These are phyloP conservation scores for Komagataella pastoris DNA, from an alignment of 805 yeast species.

Conservation along the genomic window DNA sequence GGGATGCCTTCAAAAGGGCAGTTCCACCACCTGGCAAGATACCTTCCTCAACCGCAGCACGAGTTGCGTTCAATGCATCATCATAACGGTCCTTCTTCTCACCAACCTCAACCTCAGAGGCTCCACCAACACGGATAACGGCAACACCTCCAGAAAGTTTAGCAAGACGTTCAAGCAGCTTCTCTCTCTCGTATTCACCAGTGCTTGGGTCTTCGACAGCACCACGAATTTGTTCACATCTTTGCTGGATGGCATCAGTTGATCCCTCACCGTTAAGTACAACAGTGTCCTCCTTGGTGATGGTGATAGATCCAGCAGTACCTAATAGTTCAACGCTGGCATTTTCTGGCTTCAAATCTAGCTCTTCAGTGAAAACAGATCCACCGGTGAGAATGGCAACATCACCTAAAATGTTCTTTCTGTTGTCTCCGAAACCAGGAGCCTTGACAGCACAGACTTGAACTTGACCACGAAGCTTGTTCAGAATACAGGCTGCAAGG, in stretches of 20 bases:
- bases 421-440: slow-evolving; percentile 98
- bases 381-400: slow-evolving; percentile 93
- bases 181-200: slow-evolving; percentile 89
- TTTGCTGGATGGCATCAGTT: slow-evolving; percentile 64
- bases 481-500: slow-evolving; percentile 91
- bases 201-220: slow-evolving; percentile 64
- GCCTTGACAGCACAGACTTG: slow-evolving; percentile 97
- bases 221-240: slow-evolving; percentile 90
- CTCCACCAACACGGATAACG: slow-evolving; percentile 92
- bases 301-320: slow-evolving; percentile 78
- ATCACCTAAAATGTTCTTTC: slow-evolving; percentile 92
- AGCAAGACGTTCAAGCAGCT: slow-evolving; percentile 93
- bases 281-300: slow-evolving; percentile 94
- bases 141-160: slow-evolving; percentile 98
- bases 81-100: slow-evolving; percentile 99
- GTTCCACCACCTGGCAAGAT: slow-evolving; percentile 99
- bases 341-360: slow-evolving; percentile 90
- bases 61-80: slow-evolving; percentile 95
- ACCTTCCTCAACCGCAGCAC: slow-evolving; percentile 98
- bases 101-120: slow-evolving; percentile 95
- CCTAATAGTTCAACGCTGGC: slow-evolving; percentile 87
- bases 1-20: slow-evolving; percentile 87
- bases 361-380: slow-evolving; percentile 82
- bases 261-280: slow-evolving; percentile 86
- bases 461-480: slow-evolving; percentile 96